These are phyloP conservation scores for Termitomyces sp. DNA, from an alignment of 768 basidiomycete species.

Conservation along the genomic window DNA sequence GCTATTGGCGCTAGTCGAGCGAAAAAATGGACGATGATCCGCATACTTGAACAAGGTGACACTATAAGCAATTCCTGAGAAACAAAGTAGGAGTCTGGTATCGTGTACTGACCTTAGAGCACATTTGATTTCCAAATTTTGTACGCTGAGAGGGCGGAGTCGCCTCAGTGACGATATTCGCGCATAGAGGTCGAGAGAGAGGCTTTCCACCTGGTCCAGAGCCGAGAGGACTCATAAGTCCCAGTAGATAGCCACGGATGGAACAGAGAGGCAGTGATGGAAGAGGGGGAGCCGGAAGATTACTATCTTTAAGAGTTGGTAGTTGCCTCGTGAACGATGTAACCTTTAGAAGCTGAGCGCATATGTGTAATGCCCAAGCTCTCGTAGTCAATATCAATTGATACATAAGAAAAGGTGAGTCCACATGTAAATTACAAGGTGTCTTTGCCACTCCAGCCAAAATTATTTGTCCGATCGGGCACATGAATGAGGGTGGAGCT, in stretches of 20 bases:
- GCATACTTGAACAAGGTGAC: conserved; percentile 15
- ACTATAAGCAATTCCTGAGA: conserved; percentile 3
- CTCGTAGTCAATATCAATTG: neutral
- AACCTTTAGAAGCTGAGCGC: neutral
- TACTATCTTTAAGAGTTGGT: neutral
- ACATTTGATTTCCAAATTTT: conserved; percentile 19
- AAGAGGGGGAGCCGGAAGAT: neutral
- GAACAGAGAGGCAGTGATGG: neutral
- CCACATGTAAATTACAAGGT: neutral
- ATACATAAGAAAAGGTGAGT: neutral
- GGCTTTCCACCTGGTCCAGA: conserved; percentile 23
- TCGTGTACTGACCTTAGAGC: conserved; percentile 24
- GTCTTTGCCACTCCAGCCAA: neutral
- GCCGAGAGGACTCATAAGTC: conserved; percentile 15
- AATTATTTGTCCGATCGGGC: neutral
- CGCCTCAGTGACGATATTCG: conserved; percentile 15
- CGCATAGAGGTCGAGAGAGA: conserved; percentile 24
- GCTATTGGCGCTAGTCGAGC: neutral
- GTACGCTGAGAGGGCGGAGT: conserved; percentile 2
- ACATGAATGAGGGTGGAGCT: neutral
- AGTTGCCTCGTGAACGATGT: neutral
- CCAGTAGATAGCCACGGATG: neutral
- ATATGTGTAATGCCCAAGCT: neutral
- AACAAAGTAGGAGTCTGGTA: neutral
- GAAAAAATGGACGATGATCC: no score